Conservation (phyloP, 2,329 filamentous ascomycete genomes). For the Talaromyces sp. region DNA sequence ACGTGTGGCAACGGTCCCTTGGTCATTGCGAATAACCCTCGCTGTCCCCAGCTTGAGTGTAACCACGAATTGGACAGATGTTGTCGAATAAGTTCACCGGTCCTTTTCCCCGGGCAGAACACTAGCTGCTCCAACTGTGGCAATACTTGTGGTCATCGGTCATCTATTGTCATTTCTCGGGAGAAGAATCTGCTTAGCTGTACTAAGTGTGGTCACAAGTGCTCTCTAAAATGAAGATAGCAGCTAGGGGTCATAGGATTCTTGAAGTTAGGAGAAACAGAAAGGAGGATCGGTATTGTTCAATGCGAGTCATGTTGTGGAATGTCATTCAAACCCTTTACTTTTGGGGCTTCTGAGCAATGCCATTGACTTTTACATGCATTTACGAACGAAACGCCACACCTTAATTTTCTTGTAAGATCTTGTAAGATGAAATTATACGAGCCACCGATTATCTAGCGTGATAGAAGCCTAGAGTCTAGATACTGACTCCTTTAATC, state of each 20-base stretch:
- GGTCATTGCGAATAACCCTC: not conserved
- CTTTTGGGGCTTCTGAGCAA: not conserved
- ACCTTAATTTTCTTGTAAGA: not conserved
- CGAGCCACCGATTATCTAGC: not conserved
- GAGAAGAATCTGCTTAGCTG: not conserved
- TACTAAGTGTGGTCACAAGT: not conserved
- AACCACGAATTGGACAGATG: not conserved
- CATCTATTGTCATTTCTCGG: too few relatives aligned
- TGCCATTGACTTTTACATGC: not conserved
- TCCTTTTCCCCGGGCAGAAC: not conserved
- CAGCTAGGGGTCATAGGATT: not conserved
- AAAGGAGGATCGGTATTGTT: too few relatives aligned
- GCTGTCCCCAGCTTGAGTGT: not conserved
- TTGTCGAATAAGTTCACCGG: not conserved
- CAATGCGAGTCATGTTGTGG: not conserved
- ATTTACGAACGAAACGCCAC: not conserved
- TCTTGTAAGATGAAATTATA: not conserved
- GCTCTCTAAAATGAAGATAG: not conserved
- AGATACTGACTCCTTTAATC: not conserved
- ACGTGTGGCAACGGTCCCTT: not conserved
- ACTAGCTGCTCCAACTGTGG: not conserved
- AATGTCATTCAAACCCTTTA: too few relatives aligned
- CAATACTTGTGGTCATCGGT: not conserved
- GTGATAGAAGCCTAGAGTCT: not conserved
- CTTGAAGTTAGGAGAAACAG: not conserved